Evolutionary conservation across 257 asterid genomes (phyloP).

Genomic region (Jaltomata sinuosa): DNA sequence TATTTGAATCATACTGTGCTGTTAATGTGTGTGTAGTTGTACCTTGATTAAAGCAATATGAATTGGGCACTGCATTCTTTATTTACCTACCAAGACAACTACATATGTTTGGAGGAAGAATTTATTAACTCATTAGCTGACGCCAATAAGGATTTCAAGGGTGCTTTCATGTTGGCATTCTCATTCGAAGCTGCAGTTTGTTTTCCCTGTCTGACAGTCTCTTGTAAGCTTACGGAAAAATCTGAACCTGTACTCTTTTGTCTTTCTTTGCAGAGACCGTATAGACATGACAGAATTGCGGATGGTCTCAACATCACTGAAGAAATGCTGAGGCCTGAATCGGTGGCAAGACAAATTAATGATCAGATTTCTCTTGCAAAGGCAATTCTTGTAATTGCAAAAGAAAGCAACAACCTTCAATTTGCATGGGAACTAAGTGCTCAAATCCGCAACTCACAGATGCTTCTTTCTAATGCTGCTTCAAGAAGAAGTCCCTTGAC

Average conservation of each 20-base stretch:
- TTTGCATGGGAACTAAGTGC: constrained; percentile 46
- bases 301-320: constrained; percentile 35
- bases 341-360: constrained; percentile 32
- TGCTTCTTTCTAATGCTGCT: constrained; percentile 38
- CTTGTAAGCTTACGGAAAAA: background rate
- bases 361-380: constrained; percentile 48
- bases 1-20: background rate
- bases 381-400: constrained; percentile 35
- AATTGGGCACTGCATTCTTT: background rate
- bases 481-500: constrained; percentile 34
- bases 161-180: background rate
- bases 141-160: background rate
- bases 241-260: background rate
- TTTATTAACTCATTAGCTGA: background rate
- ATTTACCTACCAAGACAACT: background rate
- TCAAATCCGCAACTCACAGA: constrained; percentile 35
- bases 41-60: background rate
- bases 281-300: constrained; percentile 20
- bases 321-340: constrained; percentile 34
- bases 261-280: constrained; percentile 20
- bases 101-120: background rate
- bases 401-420: constrained; percentile 37
- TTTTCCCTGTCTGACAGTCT: background rate
- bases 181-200: background rate
- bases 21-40: background rate